phyloP scores from a whole-genome alignment of 768 basidiomycete species.

The Tylopilus rubrobrunneus region DNA sequence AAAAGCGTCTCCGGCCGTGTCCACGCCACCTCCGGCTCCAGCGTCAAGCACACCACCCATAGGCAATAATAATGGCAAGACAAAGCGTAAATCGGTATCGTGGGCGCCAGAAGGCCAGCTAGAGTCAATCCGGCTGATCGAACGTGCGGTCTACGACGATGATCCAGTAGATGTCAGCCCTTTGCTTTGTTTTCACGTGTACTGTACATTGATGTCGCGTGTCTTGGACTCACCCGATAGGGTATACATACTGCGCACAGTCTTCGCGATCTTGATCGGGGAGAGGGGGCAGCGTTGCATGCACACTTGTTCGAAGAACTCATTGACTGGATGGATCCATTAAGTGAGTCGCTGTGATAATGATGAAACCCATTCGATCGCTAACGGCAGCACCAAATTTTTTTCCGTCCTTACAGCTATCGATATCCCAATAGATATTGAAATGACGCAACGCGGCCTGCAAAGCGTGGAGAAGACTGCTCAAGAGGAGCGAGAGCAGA shows the following conservation, averaged over 20 bases:
- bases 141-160: constrained; percentile 85
- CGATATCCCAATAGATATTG: constrained; percentile 58
- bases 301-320: constrained; percentile 81
- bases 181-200: constrained; percentile 39
- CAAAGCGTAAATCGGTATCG: constrained; percentile 73
- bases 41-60: constrained; percentile 32
- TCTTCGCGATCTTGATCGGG: constrained; percentile 82
- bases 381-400: constrained; percentile 10
- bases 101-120: constrained; percentile 76
- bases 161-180: constrained; percentile 82
- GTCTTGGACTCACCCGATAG: constrained; percentile 46
- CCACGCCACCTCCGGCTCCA: constrained; percentile 50
- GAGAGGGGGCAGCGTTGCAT: constrained; percentile 82
- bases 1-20: constrained; percentile 57
- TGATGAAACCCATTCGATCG: constrained; percentile 17
- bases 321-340: constrained; percentile 81
- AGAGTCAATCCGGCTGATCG: constrained; percentile 74
- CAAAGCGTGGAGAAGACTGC: constrained; percentile 63
- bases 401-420: constrained; percentile 40
- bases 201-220: constrained; percentile 51
- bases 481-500: constrained; percentile 79
- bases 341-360: constrained; percentile 50
- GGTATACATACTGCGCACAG: constrained; percentile 67
- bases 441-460: constrained; percentile 53
- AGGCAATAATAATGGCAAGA: constrained; percentile 41